Conservation (phyloP, 2,329 filamentous ascomycete genomes). For the Diplocarpon rosae region DNA sequence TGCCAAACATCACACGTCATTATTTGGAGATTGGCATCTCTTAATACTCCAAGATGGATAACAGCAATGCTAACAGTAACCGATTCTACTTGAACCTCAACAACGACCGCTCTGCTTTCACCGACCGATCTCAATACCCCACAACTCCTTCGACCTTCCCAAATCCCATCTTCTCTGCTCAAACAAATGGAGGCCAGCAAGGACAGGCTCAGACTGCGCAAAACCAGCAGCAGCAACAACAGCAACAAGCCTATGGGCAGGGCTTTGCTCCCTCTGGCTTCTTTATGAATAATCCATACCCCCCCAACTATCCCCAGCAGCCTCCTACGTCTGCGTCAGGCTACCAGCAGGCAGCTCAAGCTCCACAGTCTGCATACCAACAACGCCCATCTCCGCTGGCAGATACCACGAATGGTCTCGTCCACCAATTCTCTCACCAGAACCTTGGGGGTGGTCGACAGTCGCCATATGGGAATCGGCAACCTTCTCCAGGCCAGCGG, state of each 20-base stretch:
- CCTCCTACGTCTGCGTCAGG: constrained; percentile 32
- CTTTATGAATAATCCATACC: constrained; percentile 51
- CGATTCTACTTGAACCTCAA: constrained; percentile 26
- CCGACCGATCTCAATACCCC: constrained; percentile 58
- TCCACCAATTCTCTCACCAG: constrained; percentile 94
- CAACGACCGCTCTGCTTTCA: constrained; percentile 54
- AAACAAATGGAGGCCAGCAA: constrained; percentile 26
- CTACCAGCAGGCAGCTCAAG: constrained; percentile 46
- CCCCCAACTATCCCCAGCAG: constrained; percentile 28
- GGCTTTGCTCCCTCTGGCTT: constrained; percentile 42
- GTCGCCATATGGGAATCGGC: constrained; percentile 58
- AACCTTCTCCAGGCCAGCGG: constrained; percentile 59
- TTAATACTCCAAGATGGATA: constrained; percentile 17
- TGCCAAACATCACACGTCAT: background rate
- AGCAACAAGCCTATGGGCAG: constrained; percentile 33
- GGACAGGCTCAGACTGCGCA: constrained; percentile 23
- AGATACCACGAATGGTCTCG: constrained; percentile 81
- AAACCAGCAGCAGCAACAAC: constrained; percentile 29
- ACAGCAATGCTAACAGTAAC: constrained; percentile 20
- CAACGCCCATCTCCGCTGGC: constrained; percentile 47
- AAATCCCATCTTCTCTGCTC: constrained; percentile 55
- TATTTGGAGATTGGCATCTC: background rate
- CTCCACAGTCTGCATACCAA: constrained; percentile 36
- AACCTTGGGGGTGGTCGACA: constrained; percentile 71
- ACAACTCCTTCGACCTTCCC: constrained; percentile 94